phyloP scores from a whole-genome alignment of 768 basidiomycete species.

The Trametes cinnabarina region DNA sequence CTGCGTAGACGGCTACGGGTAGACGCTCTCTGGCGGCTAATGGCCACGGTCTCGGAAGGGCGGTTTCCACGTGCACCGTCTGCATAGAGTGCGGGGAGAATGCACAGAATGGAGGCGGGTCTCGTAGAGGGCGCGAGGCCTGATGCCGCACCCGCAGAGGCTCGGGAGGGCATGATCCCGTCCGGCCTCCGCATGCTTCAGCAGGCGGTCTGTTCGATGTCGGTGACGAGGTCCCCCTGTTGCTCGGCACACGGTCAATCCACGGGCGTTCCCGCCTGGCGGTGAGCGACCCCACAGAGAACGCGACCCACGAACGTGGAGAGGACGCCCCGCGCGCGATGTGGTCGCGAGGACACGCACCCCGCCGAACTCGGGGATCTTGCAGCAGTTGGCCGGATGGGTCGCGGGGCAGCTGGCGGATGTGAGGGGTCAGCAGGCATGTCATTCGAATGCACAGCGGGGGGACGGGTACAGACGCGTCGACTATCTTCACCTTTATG shows the following conservation, averaged over 20 bases:
- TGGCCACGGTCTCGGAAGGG: no score
- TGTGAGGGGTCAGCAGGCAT: no score
- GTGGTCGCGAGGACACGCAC: constrained; percentile 29
- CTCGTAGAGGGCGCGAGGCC: no score
- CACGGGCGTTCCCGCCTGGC: no score
- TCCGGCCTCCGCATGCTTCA: no score
- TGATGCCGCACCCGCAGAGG: no score
- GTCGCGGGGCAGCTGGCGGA: constrained; percentile 30
- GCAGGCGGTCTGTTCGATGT: constrained; percentile 13
- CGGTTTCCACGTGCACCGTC: no score
- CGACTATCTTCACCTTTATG: constrained; percentile 36
- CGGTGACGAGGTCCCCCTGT: constrained; percentile 17
- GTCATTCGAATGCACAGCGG: background rate
- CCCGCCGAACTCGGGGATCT: constrained; percentile 29
- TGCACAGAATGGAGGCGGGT: no score
- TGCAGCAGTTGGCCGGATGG: constrained; percentile 38
- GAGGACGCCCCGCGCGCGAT: constrained; percentile 29
- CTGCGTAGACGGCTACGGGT: no score
- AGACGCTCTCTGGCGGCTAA: no score
- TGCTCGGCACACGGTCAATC: background rate
- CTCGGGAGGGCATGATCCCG: background rate
- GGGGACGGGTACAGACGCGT: constrained; percentile 20
- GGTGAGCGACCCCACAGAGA: no score
- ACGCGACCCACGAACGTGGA: constrained; percentile 35
- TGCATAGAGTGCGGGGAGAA: no score